Percentiles rank a stretch among this genome's conserved stretches.
phyloP scores from a whole-genome alignment of 2,329 filamentous ascomycete genomes.

The Talaromyces rugulosus region DNA sequence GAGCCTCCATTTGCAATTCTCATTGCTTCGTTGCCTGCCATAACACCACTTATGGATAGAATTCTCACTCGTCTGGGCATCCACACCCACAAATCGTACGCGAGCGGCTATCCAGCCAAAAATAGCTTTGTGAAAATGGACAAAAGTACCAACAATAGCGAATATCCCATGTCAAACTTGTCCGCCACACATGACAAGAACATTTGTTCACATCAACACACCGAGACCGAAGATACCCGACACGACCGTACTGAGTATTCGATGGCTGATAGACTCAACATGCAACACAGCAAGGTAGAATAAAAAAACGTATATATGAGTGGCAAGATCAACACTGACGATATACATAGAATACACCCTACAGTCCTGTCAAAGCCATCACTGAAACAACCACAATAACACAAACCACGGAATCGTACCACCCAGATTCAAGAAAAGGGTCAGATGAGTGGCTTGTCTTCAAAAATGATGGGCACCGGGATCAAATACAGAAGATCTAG shows the following conservation, averaged over 20 bases:
- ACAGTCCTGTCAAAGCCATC: background rate
- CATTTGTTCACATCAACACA: no score
- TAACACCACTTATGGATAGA: background rate
- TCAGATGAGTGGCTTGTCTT: background rate
- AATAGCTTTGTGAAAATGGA: background rate
- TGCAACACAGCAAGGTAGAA: background rate
- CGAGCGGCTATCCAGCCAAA: background rate
- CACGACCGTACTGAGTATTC: background rate
- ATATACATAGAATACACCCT: background rate
- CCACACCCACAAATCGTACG: slow-evolving; percentile 4
- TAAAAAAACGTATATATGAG: background rate
- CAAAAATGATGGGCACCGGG: background rate
- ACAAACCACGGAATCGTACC: background rate
- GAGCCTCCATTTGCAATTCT: background rate
- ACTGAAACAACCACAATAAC: background rate
- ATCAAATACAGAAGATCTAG: background rate
- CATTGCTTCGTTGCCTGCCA: background rate
- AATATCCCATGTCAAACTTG: background rate
- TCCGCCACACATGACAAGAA: background rate
- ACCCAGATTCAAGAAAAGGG: background rate
- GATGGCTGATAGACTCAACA: background rate
- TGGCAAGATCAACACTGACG: background rate
- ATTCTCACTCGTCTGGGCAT: slow-evolving; percentile 4
- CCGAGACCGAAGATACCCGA: background rate
- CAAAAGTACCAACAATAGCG: background rate